These are phyloP conservation scores for Arabidopsis thaliana DNA, from an alignment of 345 rosid species.

Conservation along the genomic window DNA sequence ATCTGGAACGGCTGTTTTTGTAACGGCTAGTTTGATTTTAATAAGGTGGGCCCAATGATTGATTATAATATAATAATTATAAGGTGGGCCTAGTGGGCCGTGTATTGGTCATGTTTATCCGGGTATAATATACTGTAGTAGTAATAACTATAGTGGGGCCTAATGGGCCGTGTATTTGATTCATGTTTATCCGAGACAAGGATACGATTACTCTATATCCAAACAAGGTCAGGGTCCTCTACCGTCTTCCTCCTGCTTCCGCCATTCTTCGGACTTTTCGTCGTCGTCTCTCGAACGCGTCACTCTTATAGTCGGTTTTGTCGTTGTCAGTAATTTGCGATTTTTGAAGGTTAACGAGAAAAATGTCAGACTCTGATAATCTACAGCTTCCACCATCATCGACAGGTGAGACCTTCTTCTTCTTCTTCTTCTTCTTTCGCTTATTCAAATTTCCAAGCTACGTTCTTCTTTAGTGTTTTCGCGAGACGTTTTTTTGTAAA, in stretches of 20 bases:
- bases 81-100: constrained; percentile 27
- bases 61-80: background rate
- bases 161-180: constrained; percentile 18
- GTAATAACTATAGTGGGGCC: background rate
- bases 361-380: constrained; percentile 32
- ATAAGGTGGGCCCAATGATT: constrained; percentile 21
- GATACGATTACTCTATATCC: constrained; percentile 27
- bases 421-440: background rate
- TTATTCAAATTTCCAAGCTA: background rate
- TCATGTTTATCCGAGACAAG: constrained; percentile 3
- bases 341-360: constrained; percentile 1
- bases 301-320: constrained; percentile 22
- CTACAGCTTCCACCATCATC: constrained; percentile 38
- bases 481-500: background rate
- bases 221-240: constrained; percentile 24
- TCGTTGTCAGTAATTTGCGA: constrained; percentile 6
- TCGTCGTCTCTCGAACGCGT: constrained; percentile 26
- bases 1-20: constrained; percentile 22
- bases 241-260: constrained; percentile 28
- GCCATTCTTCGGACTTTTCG: background rate
- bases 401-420: constrained; percentile 26
- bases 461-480: background rate
- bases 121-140: background rate
- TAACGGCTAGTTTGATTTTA: constrained; percentile 41
- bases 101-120: constrained; percentile 3